Evolutionary conservation across 257 asterid genomes (phyloP).

Genomic region (Scutellaria galericulata): DNA sequence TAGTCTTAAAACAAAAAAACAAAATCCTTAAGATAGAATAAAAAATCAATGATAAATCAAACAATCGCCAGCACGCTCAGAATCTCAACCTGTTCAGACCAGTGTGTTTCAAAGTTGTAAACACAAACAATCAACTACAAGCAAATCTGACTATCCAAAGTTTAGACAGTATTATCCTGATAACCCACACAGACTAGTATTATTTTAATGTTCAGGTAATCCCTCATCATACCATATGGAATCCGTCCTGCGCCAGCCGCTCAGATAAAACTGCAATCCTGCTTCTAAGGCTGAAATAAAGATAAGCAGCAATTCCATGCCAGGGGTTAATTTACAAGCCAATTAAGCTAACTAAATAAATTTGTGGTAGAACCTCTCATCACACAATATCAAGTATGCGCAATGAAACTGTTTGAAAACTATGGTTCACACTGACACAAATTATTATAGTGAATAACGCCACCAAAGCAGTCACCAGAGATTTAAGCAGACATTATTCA

Average conservation of each 20-base stretch:
- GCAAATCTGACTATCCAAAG: conserved; percentile 10
- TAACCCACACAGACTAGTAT: conserved; percentile 24
- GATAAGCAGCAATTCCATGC: conserved; percentile 45
- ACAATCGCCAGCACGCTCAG: not conserved
- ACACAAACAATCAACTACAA: conserved; percentile 22
- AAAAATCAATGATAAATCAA: not conserved
- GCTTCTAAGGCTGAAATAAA: conserved; percentile 48
- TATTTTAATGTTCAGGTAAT: conserved; percentile 41
- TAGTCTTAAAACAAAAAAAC: not conserved
- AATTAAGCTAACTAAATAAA: conserved; percentile 31
- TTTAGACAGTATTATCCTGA: not conserved
- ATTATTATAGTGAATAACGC: conserved; percentile 16
- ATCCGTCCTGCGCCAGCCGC: conserved; percentile 59
- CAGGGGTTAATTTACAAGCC: conserved; percentile 48
- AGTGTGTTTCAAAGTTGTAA: not conserved
- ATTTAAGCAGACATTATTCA: not conserved
- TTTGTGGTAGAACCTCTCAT: conserved; percentile 6
- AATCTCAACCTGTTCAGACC: not conserved
- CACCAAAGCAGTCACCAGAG: not conserved
- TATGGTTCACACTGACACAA: not conserved
- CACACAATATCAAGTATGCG: not conserved
- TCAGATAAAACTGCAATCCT: conserved; percentile 61
- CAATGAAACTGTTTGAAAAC: not conserved
- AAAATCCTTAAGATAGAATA: not conserved
- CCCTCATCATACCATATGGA: conserved; percentile 75